phyloP scores from a whole-genome alignment of 2,329 filamentous ascomycete species.

The Rosellinia necatrix region DNA sequence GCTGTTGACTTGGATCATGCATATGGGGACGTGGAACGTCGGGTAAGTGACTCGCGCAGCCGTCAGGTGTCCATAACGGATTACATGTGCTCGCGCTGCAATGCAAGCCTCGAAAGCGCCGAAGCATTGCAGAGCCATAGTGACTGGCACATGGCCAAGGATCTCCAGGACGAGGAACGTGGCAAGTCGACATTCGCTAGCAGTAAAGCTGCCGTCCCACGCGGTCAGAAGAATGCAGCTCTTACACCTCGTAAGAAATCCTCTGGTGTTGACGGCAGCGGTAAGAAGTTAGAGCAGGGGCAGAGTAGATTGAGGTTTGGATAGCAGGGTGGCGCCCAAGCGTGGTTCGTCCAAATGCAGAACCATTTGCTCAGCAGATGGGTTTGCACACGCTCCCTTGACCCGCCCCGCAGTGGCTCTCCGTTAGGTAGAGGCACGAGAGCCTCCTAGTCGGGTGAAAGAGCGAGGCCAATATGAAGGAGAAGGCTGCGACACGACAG shows the following conservation, averaged over 20 bases:
- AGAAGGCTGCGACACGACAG: slow-evolving; percentile 15
- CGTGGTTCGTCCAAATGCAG: slow-evolving; percentile 28
- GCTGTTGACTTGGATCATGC: slow-evolving; percentile 23
- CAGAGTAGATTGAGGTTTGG: slow-evolving; percentile 66
- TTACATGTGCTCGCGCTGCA: slow-evolving; percentile 68
- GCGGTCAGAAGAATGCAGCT: slow-evolving; percentile 43
- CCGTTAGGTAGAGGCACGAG: slow-evolving; percentile 8
- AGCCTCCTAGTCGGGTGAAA: not conserved
- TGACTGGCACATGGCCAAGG: slow-evolving; percentile 94
- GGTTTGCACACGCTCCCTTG: slow-evolving; percentile 1
- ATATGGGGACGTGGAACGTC: slow-evolving; percentile 30
- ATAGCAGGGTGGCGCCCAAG: slow-evolving; percentile 38
- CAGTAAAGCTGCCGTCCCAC: slow-evolving; percentile 39
- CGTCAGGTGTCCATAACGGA: slow-evolving; percentile 44
- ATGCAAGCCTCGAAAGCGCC: slow-evolving; percentile 58
- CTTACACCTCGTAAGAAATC: slow-evolving; percentile 47
- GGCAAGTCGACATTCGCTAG: slow-evolving; percentile 52
- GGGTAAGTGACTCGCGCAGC: slow-evolving; percentile 35
- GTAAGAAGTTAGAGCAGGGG: slow-evolving; percentile 57
- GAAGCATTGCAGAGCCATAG: slow-evolving; percentile 74
- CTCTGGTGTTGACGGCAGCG: slow-evolving; percentile 30
- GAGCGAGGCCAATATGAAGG: slow-evolving; percentile 9
- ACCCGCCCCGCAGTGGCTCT: slow-evolving; percentile 3
- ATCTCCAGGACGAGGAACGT: slow-evolving; percentile 71
- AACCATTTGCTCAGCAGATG: slow-evolving; percentile 12